phyloP scores from a whole-genome alignment of 495 filamentous ascomycete genomes.

The Daldinia decipiens region DNA sequence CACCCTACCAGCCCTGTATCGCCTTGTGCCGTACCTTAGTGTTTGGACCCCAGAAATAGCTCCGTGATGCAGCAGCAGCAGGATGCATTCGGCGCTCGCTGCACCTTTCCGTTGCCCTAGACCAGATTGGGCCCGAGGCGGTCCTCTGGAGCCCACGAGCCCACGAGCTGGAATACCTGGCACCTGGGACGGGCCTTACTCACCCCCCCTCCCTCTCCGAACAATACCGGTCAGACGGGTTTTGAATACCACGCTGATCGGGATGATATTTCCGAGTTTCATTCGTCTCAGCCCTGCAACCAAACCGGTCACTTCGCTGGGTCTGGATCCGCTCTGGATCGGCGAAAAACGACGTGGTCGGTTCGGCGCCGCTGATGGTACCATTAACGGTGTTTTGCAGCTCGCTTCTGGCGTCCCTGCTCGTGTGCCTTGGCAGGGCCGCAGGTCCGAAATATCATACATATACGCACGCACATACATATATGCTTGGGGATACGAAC shows the following conservation, averaged over 20 bases:
- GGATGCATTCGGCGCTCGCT: conserved; percentile 36
- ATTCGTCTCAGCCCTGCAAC: conserved; percentile 42
- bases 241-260: conserved; percentile 40
- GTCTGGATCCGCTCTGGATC: conserved; percentile 32
- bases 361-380: conserved; percentile 26
- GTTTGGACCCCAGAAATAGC: conserved; percentile 38
- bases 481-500: background rate
- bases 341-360: conserved; percentile 26
- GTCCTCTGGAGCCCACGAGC: conserved; percentile 29
- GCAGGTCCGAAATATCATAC: conserved; percentile 12
- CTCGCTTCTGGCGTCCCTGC: conserved; percentile 16
- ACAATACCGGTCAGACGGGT: conserved; percentile 36
- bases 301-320: conserved; percentile 26
- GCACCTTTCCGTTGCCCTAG: conserved; percentile 43
- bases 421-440: conserved; percentile 8
- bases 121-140: conserved; percentile 41
- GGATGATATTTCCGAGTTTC: conserved; percentile 40
- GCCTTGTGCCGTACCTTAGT: conserved; percentile 26
- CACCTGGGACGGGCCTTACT: conserved; percentile 9
- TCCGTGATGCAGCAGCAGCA: conserved; percentile 34
- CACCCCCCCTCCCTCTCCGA: conserved; percentile 19
- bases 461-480: conserved; percentile 13
- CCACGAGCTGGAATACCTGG: conserved; percentile 30
- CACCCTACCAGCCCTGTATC: conserved; percentile 25
- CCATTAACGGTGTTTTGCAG: conserved; percentile 35